Base-by-base conservation (phyloP, 176 grass and related monocot species). In the Carex littledalei region DNA sequence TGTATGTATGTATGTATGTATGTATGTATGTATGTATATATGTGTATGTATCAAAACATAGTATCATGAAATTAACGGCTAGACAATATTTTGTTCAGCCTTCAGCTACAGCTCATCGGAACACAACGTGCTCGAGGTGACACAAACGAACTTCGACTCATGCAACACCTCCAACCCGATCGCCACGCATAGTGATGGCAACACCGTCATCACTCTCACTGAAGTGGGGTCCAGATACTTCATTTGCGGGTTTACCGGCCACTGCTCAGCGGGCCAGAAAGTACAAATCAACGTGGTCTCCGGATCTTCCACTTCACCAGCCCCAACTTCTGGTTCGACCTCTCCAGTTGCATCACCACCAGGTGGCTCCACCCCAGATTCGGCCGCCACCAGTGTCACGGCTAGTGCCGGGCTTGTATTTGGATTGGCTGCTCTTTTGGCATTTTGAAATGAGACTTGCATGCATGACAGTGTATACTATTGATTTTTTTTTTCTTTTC, bases 41-140 rank as follows among this genome's bases (percentile, higher is more conserved):
- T 34, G 0, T 34, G 3, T 34, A 3, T 1, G 1, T 3, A 34
- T 41, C 11, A 53, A 22, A 49, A 76, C 2, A 26, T 32, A 53
- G 50, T 20, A 9, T 49, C 47, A 72, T 22, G n/a, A 81, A 81
- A 59, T 9, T 82, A 74, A 87, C 32, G 10, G 17, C 1, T 6
- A 53, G 15, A 66, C 31, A 64, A 57, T 13, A 70, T 7, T 67
- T 55, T 8, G 12, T 84, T 79, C 89, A 95, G 91, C 81, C 57
- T 96, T 96, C 84, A 87, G 16, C 26, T 93, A 96, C 83, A 69
- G 76, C 35, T 1, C 84, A n/a, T 62, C 71, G 61, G 87, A 90
- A 71, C 94, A 97, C 75, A 73, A 94, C 66, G 87, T 94, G 73
- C 80, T 94, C 57, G 95, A 94, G 95, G 95, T 97, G 57, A 74